Conservation (phyloP, 2,329 filamentous ascomycete species). For the Hymenoscyphus fraxineus region DNA sequence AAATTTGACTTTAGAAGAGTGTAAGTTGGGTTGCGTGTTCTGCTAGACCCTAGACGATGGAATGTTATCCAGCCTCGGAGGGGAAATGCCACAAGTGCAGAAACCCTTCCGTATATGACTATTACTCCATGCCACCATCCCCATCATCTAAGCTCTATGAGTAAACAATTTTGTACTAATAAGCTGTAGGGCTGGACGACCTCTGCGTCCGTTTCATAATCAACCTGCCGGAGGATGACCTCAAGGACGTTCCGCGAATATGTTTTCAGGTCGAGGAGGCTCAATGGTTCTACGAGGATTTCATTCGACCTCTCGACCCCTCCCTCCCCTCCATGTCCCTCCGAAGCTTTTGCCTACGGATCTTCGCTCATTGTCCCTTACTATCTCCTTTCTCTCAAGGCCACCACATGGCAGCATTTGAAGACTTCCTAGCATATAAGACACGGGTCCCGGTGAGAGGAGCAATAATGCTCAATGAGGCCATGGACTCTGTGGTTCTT, state of each 20-base stretch:
- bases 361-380: conserved; percentile 91
- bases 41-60: no score
- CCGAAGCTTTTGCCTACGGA: conserved; percentile 79
- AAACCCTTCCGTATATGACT: not conserved
- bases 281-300: conserved; percentile 99
- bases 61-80: not conserved
- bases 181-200: conserved; percentile 79
- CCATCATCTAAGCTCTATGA: not conserved
- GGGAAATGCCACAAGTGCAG: not conserved
- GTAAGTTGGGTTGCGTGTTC: conserved; percentile 46
- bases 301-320: conserved; percentile 86
- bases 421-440: conserved; percentile 92
- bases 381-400: conserved; percentile 76
- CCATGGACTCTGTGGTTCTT: conserved; percentile 90
- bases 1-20: conserved; percentile 88
- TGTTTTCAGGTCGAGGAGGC: conserved; percentile 99
- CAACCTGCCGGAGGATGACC: conserved; percentile 88
- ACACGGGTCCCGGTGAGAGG: conserved; percentile 89
- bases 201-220: conserved; percentile 97
- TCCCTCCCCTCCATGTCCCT: conserved; percentile 80
- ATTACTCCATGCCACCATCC: not conserved
- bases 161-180: conserved; percentile 1
- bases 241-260: conserved; percentile 67
- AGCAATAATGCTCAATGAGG: conserved; percentile 85
- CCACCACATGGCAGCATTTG: conserved; percentile 77